Conservation (phyloP, 768 basidiomycete species). For the Clathrus columnatus region DNA sequence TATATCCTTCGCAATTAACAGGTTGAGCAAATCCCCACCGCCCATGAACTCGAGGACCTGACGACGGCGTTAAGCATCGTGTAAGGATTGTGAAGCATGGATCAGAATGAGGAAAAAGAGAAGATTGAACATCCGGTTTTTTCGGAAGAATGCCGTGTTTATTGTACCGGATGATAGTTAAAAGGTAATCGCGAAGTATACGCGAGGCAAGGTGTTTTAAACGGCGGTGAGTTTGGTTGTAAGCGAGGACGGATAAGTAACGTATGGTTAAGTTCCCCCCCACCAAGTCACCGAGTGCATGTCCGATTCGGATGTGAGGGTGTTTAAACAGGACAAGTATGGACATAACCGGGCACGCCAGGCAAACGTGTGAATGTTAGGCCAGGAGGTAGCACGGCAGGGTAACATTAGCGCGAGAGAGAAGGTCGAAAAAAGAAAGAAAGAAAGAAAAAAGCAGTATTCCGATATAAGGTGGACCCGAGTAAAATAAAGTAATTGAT, state of each 20-base stretch:
- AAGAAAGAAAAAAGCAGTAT: background rate
- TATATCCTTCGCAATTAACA: slow-evolving; percentile 85
- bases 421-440: background rate
- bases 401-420: too few relatives aligned
- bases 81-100: background rate
- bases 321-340: too few relatives aligned
- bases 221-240: too few relatives aligned
- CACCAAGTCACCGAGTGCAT: background rate
- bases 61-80: slow-evolving; percentile 20
- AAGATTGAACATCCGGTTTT: slow-evolving; percentile 21
- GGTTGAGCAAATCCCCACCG: slow-evolving; percentile 91
- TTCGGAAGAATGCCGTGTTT: background rate
- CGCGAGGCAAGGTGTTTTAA: too few relatives aligned
- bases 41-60: slow-evolving; percentile 93
- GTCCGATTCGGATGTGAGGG: too few relatives aligned
- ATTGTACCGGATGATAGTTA: too few relatives aligned
- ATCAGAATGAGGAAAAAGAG: slow-evolving; percentile 41
- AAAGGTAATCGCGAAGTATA: too few relatives aligned
- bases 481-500: background rate
- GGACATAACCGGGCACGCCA: too few relatives aligned
- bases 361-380: too few relatives aligned
- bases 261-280: background rate
- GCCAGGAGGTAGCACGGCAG: too few relatives aligned
- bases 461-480: background rate
- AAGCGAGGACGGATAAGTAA: too few relatives aligned